Evolutionary conservation across 2,329 filamentous ascomycete genomes (phyloP), one percentile per base, ranked within the genome.

Genomic region (Neonectria ditissima): DNA sequence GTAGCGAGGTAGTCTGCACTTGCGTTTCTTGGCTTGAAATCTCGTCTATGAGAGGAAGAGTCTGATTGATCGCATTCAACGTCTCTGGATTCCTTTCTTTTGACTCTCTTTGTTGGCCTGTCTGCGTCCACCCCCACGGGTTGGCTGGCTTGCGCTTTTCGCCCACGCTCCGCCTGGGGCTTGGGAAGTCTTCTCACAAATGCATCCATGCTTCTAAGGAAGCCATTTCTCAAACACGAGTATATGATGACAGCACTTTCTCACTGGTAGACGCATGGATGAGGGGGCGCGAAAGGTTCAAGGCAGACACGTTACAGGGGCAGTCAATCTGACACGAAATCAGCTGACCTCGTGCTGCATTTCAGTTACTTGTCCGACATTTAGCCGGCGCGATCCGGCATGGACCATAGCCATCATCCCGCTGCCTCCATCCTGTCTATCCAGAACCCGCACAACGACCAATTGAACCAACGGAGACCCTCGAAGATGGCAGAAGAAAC

Each of bases 171-270:
- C 26, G 37, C 58, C 34, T 67, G 63, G n/a, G 64, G 63, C 30
- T 62, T 71, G 13, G 77, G 67, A 2, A 73, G 62, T 61, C 74
- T 75, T 56, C 64, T 78, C 44, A 81, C 71, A 57, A 79, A 80
- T n/a, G 76, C 74, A 63, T 81, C 79, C 79, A 81, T 81, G 5
- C 26, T 71, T 62, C n/a, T 3, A 43, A 44, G 57, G 58, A 24
- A 59, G 51, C 44, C 61, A 71, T 67, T 16, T 22, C 52, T 51
- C 50, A 7, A 18, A 48, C 45, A 32, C 32, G 43, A 14, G 14
- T 50, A 55, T 44, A 44, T 44, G 28, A 47, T 45, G 11, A 32
- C 37, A 20, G 14, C 44, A 18, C 18, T 47, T 50, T 39, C 24
- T 20, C 37, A 14, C 13, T 20, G 28, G 11, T 55, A 20, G 10